Base-by-base conservation (phyloP, 139 green algal genomes). In the Micractinium sp. region DNA sequence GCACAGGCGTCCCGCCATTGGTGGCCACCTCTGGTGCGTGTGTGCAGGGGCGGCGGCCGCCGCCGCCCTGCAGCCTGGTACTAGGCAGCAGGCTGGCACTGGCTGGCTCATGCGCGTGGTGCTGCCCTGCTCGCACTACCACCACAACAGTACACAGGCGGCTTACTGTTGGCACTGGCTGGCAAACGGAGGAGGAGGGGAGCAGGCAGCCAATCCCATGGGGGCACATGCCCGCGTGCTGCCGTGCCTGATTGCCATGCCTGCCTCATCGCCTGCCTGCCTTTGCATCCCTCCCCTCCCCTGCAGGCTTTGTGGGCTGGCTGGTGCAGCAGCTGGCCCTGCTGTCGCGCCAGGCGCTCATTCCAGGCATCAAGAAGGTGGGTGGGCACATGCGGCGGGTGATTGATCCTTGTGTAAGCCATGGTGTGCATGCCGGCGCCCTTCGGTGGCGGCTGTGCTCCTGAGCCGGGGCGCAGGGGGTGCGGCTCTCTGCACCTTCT, bases 311-410 rank as follows among this genome's bases (percentile, higher is more conserved):
- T 20, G 71, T 88, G 41, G 12, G 69, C 67, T 91, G 81, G 63
- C 33, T 77, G 7, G 73, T 89, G 81, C 88, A 88, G 74, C 89
- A 89, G 88, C 53, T 87, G 41, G 27, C 36, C 31, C 33, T 87
- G 31, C 73, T 93, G 61, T 69, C 38, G 15, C 69, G 79, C 15
- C 85, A 93, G 53, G 80, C 47, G 2, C 53, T 93, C 33, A 74
- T 81, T 33, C 7, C 83, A 15, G 91, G 89, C 18, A 60, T 93
- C 18, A 90, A 92, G 38, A 92, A 92, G 87, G 88, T 85, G 41
- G 22, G 82, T 19, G 20, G 22, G 39, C 20, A 31, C 2, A 2
- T 7, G 33, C n/a, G 47, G 41, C 1, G 23, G 29, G 47, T 73
- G 47, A 19, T 18, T n/a, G 4, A 20, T 18, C 7, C 29, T 33